A percentile compares a stretch with the other conserved stretches of the same genome.
These are phyloP conservation scores for Globisporangium echinulatum DNA, from an alignment of 352 stramenopile species.

Conservation along the genomic window DNA sequence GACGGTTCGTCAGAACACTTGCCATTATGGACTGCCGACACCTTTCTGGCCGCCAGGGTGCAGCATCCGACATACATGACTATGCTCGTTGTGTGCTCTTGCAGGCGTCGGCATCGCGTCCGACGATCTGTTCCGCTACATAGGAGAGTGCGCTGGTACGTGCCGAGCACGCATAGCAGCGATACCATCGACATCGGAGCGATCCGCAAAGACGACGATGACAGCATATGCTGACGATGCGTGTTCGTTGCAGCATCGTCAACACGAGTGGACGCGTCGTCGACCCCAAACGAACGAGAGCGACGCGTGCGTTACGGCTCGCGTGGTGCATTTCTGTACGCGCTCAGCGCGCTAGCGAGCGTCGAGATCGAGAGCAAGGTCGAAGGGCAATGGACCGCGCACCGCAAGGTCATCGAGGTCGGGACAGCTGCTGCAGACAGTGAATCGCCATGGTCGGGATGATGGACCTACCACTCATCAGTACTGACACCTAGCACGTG, in stretches of 20 bases:
- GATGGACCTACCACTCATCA: not conserved
- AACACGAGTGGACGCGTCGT: too few relatives aligned
- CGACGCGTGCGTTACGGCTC: constrained; percentile 22
- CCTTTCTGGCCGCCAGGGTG: too few relatives aligned
- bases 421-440: not conserved
- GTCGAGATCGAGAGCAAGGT: constrained; percentile 68
- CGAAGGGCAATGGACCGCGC: constrained; percentile 42
- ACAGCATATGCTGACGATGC: too few relatives aligned
- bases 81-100: not conserved
- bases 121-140: constrained; percentile 35
- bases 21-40: too few relatives aligned
- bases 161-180: not conserved
- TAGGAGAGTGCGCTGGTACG: constrained; percentile 44
- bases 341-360: constrained; percentile 29
- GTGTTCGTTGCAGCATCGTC: constrained; percentile 30
- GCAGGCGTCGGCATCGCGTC: constrained; percentile 59
- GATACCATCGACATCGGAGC: not conserved
- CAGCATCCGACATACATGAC: not conserved
- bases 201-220: too few relatives aligned
- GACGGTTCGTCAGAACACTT: constrained; percentile 32
- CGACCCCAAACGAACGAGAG: too few relatives aligned
- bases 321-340: constrained; percentile 46
- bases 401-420: constrained; percentile 67
- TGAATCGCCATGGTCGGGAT: not conserved
- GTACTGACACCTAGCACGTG: not conserved